phyloP scores from a whole-genome alignment of 2,329 filamentous ascomycete species.

The Apiospora phragmitis region DNA sequence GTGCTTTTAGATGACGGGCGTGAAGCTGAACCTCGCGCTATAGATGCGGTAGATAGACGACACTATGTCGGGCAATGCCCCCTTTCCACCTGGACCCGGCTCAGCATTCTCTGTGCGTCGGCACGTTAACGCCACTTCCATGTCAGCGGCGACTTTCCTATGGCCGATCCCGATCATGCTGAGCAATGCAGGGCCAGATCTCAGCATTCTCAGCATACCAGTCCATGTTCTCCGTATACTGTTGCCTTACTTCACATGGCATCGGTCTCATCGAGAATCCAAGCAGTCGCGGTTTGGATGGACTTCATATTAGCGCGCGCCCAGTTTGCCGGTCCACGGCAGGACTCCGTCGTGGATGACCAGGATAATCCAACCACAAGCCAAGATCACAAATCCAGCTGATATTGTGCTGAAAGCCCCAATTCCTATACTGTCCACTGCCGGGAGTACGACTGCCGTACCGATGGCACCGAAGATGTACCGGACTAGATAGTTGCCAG shows the following conservation, averaged over 20 bases:
- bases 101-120: neutral
- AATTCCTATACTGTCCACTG: conserved; percentile 30
- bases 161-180: neutral
- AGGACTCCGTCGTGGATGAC: conserved; percentile 3
- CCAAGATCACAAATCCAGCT: neutral
- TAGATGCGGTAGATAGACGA: neutral
- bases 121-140: neutral
- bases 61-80: neutral
- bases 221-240: neutral
- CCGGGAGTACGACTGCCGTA: conserved; percentile 27
- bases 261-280: neutral
- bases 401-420: conserved; percentile 19
- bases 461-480: conserved; percentile 27
- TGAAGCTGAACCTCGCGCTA: neutral
- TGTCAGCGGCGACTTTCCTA: neutral
- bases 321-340: neutral
- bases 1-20: neutral
- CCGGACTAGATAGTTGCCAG: conserved; percentile 33
- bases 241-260: neutral
- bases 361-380: neutral
- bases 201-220: neutral
- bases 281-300: neutral
- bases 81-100: neutral
- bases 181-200: neutral
- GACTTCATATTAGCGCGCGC: neutral